phyloP scores from a whole-genome alignment of 129 eudicot genomes.

The Dittrichia graveolens region DNA sequence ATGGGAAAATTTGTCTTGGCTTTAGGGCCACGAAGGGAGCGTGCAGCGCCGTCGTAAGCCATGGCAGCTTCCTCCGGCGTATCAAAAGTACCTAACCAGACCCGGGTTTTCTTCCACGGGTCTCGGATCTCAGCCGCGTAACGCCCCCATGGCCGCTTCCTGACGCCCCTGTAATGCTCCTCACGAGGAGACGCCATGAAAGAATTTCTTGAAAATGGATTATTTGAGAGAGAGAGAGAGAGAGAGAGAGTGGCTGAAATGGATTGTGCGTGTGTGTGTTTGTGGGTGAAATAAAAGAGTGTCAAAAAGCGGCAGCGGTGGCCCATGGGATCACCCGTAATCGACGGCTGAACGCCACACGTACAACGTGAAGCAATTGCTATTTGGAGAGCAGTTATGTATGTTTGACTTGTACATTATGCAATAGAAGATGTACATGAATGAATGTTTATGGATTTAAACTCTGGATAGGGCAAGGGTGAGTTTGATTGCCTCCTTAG shows the following conservation, averaged over 20 bases:
- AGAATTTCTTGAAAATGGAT: neutral
- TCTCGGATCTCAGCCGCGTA: slow-evolving; percentile 83
- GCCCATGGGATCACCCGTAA: slow-evolving; percentile 48
- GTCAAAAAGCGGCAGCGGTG: slow-evolving; percentile 30
- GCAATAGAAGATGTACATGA: neutral
- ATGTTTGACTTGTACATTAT: neutral
- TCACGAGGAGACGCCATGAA: slow-evolving; percentile 63
- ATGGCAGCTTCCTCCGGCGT: slow-evolving; percentile 80
- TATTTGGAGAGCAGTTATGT: neutral
- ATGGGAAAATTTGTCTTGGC: slow-evolving; percentile 76
- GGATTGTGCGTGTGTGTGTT: slow-evolving; percentile 8
- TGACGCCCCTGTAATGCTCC: slow-evolving; percentile 72
- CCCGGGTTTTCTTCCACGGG: slow-evolving; percentile 81
- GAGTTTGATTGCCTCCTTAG: slow-evolving; percentile 10
- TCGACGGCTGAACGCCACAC: slow-evolving; percentile 67
- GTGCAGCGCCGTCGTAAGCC: slow-evolving; percentile 87
- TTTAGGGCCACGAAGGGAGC: slow-evolving; percentile 72
- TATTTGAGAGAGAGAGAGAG: slow-evolving; percentile 18
- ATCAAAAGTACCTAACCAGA: slow-evolving; percentile 76
- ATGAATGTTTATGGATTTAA: neutral
- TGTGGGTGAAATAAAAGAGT: slow-evolving; percentile 10
- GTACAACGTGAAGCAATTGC: neutral
- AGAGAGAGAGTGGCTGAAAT: slow-evolving; percentile 6
- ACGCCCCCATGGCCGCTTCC: slow-evolving; percentile 85
- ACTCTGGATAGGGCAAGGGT: neutral